Base-by-base conservation (phyloP, 345 rosid genomes). In the Citrus inodora region DNA sequence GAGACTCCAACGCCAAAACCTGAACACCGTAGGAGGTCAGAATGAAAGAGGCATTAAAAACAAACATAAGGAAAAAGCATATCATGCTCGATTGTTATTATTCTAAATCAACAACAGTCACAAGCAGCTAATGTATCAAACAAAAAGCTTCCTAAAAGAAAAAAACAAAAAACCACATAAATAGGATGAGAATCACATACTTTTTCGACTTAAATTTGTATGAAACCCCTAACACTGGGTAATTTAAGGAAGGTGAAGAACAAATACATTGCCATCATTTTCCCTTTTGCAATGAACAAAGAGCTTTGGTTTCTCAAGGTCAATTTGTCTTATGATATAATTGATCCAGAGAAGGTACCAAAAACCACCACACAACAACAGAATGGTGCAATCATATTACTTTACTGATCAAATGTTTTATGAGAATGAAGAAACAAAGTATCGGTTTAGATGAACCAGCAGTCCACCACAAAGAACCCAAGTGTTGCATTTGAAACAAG, bases 1-100 rank as follows among this genome's bases (percentile, higher is more conserved):
- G 84, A 80, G 88, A 84, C 70, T 81, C 84, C 83, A 88, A 67
- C 66, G 81, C 82, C 78, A 92, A 70, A 77, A 90, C 89, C 97
- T 92, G 89, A 71, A 60, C 53, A 86, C 75, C 27, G 63, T 38
- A 85, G 77, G 33, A 66, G 48, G 70, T 28, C 70, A 27, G 37
- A 82, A 67, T 76, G 72, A 71, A 53, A 76, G 40, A 67, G 55
- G 28, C 42, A 71, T n/a, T 32, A 37, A 70, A 53, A 22, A 69
- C 60, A 74, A 42, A 63, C 40, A 67, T 5, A 76, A 61, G 22
- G 62, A 70, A 70, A 32, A 48, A 65, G 30, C 28, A 25, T 2
- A 46, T 0, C 13, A 25, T 25, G 35, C 73, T 22, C 42, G 53
- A 68, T 24, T 40, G 17, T 42, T 25, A 25, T 46, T 70, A 67